Percentiles rank a stretch among this genome's conserved stretches.
Evolutionary conservation across 495 filamentous ascomycete genomes (phyloP).

Genomic region (Aspergillus bridgeri): DNA sequence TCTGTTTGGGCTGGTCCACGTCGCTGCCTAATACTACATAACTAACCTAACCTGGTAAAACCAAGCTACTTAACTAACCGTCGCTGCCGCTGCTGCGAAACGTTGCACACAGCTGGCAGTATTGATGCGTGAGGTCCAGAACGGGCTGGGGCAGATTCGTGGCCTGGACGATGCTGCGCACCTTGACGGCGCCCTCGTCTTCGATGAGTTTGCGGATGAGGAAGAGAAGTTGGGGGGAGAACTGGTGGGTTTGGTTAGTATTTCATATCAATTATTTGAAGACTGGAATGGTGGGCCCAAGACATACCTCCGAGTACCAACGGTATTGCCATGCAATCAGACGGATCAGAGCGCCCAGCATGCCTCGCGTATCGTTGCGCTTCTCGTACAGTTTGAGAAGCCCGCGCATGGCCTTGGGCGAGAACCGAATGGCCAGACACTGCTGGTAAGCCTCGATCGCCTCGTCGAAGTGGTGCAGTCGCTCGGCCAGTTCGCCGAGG

Average conservation of each 20-base stretch:
- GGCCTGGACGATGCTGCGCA: conserved; percentile 93
- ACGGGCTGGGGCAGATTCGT: conserved; percentile 91
- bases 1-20: not conserved
- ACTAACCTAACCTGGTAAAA: no score
- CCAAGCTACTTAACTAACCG: conserved; percentile 47
- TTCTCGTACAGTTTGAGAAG: conserved; percentile 74
- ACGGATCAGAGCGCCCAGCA: conserved; percentile 75
- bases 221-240: conserved; percentile 83
- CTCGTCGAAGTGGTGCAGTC: conserved; percentile 85
- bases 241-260: conserved; percentile 48
- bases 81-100: conserved; percentile 95
- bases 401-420: conserved; percentile 83
- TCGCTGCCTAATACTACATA: not conserved
- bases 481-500: conserved; percentile 85
- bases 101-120: conserved; percentile 87
- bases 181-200: conserved; percentile 95
- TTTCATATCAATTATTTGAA: not conserved
- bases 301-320: conserved; percentile 88
- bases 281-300: not conserved
- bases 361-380: conserved; percentile 67
- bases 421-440: conserved; percentile 79
- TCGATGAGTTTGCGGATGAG: conserved; percentile 90
- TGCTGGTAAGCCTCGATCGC: conserved; percentile 86
- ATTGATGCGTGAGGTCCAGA: conserved; percentile 92
- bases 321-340: conserved; percentile 97